Conservation (phyloP, 768 basidiomycete species). For the Phanerochaete sordida region DNA sequence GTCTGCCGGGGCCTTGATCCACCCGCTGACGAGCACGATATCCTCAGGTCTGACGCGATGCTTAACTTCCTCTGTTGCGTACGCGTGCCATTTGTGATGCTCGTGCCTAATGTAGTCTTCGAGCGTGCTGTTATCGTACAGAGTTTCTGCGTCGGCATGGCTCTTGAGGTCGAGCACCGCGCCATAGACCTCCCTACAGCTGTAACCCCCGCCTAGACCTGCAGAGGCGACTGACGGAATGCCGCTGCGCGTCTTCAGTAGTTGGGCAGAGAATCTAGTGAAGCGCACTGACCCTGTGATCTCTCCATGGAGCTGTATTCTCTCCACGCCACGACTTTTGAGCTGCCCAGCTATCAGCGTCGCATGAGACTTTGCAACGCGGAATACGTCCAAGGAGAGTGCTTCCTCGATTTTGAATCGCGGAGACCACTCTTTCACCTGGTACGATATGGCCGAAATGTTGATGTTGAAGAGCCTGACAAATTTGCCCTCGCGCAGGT, state of each 20-base stretch:
- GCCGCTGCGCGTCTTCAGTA: no score
- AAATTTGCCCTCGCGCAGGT: neutral
- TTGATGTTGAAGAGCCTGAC: slow-evolving; percentile 4
- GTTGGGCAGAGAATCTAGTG: no score
- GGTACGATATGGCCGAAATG: no score
- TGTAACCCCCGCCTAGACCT: neutral
- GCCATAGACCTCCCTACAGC: neutral
- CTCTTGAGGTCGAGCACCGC: neutral
- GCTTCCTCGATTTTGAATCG: no score
- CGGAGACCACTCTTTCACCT: no score
- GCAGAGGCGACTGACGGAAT: no score
- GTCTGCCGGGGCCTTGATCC: neutral
- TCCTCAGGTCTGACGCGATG: neutral
- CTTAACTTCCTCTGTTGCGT: neutral
- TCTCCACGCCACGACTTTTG: no score
- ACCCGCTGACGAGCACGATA: neutral
- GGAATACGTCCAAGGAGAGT: no score
- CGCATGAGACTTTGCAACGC: no score
- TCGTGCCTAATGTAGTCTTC: neutral
- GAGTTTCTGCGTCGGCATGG: neutral
- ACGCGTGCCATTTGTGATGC: neutral
- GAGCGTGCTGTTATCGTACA: neutral
- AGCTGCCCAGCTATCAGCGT: no score
- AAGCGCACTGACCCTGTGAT: no score
- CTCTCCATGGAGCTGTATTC: no score